Conservation (phyloP, 2,329 filamentous ascomycete species). For the Penicillium sp. region DNA sequence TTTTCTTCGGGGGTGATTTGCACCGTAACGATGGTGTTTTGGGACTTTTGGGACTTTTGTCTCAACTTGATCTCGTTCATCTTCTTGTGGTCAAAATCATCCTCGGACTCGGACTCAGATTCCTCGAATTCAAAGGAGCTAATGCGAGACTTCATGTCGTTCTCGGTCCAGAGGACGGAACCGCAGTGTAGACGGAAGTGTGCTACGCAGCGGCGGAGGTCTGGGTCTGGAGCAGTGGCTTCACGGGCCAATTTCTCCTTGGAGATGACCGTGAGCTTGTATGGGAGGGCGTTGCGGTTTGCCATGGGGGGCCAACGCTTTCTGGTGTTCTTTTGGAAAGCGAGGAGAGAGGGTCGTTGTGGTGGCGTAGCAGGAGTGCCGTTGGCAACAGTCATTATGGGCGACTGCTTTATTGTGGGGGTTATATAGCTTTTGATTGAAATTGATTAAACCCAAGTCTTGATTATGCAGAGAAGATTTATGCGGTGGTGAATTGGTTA, state of each 20-base stretch:
- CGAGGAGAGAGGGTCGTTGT: slow-evolving; percentile 25
- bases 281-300: slow-evolving; percentile 35
- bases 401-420: not conserved
- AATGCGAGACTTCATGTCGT: slow-evolving; percentile 37
- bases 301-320: slow-evolving; percentile 39
- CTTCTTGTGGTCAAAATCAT: slow-evolving; percentile 21
- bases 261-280: slow-evolving; percentile 37
- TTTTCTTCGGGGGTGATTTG: not conserved
- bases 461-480: not conserved
- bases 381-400: slow-evolving; percentile 28
- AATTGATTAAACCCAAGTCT: not conserved
- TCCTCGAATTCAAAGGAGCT: slow-evolving; percentile 38
- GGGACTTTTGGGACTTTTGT: not conserved
- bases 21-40: slow-evolving; percentile 1
- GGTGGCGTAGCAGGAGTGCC: slow-evolving; percentile 20
- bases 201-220: slow-evolving; percentile 36
- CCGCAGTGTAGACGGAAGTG: slow-evolving; percentile 36
- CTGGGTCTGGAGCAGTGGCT: slow-evolving; percentile 35
- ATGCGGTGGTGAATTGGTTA: not conserved
- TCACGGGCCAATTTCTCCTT: slow-evolving; percentile 38
- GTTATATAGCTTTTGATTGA: not conserved
- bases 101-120: slow-evolving; percentile 26
- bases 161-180: slow-evolving; percentile 36
- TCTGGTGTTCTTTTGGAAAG: slow-evolving; percentile 26
- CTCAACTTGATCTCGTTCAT: not conserved